Conservation (phyloP, 371 early-diverging fungal species). For the Syncephalis plumigaleata region DNA sequence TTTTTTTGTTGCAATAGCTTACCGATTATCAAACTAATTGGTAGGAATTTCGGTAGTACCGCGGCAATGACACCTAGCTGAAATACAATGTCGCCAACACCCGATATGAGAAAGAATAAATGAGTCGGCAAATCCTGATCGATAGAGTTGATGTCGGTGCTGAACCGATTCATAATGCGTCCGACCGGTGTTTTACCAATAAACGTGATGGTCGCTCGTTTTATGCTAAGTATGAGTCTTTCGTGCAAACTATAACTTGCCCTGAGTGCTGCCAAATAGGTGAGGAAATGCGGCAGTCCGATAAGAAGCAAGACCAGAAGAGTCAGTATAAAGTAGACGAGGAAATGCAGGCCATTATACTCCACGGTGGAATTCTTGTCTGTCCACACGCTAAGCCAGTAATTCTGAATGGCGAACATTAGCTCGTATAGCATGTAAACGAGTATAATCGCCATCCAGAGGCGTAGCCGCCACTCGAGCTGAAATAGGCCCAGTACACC, state of each 20-base stretch:
- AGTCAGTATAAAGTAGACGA: too few relatives aligned
- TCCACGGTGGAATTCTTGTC: too few relatives aligned
- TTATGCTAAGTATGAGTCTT: constrained; percentile 15
- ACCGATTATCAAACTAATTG: constrained; percentile 13
- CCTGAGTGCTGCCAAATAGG: neutral
- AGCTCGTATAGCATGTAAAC: too few relatives aligned
- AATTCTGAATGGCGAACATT: too few relatives aligned
- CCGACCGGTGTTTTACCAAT: constrained; percentile 74
- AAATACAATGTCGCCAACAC: constrained; percentile 22
- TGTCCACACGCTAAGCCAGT: too few relatives aligned
- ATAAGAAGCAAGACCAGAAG: too few relatives aligned
- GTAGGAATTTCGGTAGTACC: constrained; percentile 36
- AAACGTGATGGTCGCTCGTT: constrained; percentile 58
- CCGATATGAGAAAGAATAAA: constrained; percentile 9
- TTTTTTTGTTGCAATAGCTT: constrained; percentile 10
- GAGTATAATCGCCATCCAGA: too few relatives aligned
- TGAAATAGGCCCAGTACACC: too few relatives aligned
- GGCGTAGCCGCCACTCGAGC: too few relatives aligned
- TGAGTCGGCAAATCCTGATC: neutral
- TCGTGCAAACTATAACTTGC: neutral
- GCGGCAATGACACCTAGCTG: constrained; percentile 38
- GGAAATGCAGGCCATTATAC: too few relatives aligned
- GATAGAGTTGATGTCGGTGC: neutral
- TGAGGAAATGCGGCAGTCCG: too few relatives aligned
- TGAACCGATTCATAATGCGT: constrained; percentile 68